phyloP scores from a whole-genome alignment of 306 rosid species.

The Glycine tomentella region DNA sequence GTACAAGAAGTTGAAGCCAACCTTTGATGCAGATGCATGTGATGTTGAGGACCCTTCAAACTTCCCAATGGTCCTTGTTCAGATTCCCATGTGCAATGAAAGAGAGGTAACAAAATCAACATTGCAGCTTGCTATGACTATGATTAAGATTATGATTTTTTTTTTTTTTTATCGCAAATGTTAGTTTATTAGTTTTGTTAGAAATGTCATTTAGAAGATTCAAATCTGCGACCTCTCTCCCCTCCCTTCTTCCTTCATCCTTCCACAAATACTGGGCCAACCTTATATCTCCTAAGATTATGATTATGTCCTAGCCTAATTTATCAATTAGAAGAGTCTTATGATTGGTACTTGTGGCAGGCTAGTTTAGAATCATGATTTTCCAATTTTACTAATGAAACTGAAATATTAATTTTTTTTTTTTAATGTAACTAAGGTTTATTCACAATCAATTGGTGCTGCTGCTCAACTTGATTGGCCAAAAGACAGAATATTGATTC shows the following conservation, averaged over 20 bases:
- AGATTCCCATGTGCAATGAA: constrained; percentile 99
- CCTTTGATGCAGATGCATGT: constrained; percentile 56
- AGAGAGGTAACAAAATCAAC: constrained; percentile 77
- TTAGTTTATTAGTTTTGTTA: too few relatives aligned
- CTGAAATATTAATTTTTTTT: constrained; percentile 30
- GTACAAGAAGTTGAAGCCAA: constrained; percentile 79
- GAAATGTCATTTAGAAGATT: too few relatives aligned
- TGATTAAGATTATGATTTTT: neutral
- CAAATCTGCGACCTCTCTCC: too few relatives aligned
- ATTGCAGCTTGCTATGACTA: constrained; percentile 25
- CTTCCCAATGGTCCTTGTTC: constrained; percentile 93
- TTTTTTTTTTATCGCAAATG: too few relatives aligned
- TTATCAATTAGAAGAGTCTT: neutral
- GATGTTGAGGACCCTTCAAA: constrained; percentile 74
- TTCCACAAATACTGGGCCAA: too few relatives aligned
- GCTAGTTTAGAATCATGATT: constrained; percentile 9
- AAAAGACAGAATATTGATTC: constrained; percentile 78
- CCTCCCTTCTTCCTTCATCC: too few relatives aligned
- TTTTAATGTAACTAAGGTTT: constrained; percentile 60
- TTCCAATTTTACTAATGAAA: constrained; percentile 19
- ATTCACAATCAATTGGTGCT: constrained; percentile 88
- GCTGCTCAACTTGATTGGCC: constrained; percentile 98
- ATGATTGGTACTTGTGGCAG: constrained; percentile 16
- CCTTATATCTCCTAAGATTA: neutral
- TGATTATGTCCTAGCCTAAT: neutral